Base-by-base conservation (phyloP, 371 early-diverging fungal species). In the Mucor piriformis region DNA sequence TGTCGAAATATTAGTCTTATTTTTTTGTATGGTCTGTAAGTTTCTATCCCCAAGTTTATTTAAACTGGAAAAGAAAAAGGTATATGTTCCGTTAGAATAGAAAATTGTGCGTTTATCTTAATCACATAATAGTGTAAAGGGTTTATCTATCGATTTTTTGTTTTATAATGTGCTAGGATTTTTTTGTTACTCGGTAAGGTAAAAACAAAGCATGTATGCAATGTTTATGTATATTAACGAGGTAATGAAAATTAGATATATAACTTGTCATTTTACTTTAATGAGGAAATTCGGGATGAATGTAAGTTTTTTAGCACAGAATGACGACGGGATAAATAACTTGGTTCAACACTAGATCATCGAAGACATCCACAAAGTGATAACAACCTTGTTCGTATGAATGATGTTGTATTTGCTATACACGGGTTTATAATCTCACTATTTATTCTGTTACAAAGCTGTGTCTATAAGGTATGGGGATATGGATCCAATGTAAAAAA, bases 141-240 rank as follows among this genome's bases (percentile, higher is more conserved):
- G 95, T 0, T 74, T 94, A 11, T 94, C 95, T 0, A 72, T 93
- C 13, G 96, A 95, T 71, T 95, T 89, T 73, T 58, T 92, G 5
- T 77, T 81, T 59, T 86, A 89, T 57, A 93, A 92, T 65, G 74
- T 89, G 16, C 76, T 84, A 18, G 95, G 95, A 2, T 94, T 94
- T 53, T 35, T 82, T 0, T 92, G 88, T 70, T 94, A 94, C 60
- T 73, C 92, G 33, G 77, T 83, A 56, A 25, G 20, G 6, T 44
- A 27, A 8, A 16, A 18, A 6, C 2, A 25, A 34, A 34, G 18
- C 23, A 2, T 24, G n/a, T 32, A 37, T 15, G 38, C 38, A 37
- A 24, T 23, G 5, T 15, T 21, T 49, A 18, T n/a, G n/a, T n/a
- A n/a, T n/a, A n/a, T n/a, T n/a, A n/a, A n/a, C n/a, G 8, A 8